phyloP scores from a whole-genome alignment of 2,329 filamentous ascomycete genomes.

The Phyllosticta ampelicida region DNA sequence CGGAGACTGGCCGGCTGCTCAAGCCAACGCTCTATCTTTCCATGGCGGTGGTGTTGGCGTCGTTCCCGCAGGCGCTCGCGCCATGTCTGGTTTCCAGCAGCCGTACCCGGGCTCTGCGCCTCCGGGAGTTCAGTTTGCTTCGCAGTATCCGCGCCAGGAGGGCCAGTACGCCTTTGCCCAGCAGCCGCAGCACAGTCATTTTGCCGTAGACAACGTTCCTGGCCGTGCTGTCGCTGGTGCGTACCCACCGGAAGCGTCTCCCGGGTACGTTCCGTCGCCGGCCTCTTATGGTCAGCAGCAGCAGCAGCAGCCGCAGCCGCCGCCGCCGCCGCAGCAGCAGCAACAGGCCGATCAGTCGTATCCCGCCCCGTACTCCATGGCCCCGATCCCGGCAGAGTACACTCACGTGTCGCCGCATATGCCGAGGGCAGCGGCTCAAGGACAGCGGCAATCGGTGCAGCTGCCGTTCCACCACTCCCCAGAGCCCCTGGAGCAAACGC shows the following conservation, averaged over 20 bases:
- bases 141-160: constrained; percentile 1
- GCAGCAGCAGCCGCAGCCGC: too few relatives aligned
- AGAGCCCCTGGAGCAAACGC: constrained; percentile 1
- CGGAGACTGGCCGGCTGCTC: constrained; percentile 37
- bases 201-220: constrained; percentile 2
- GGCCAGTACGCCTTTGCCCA: background rate
- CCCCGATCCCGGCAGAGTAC: constrained; percentile 2
- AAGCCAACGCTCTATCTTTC: constrained; percentile 9
- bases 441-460: constrained; percentile 1
- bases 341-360: background rate
- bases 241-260: constrained; percentile 1
- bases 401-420: background rate
- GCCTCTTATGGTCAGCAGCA: constrained; percentile 2
- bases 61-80: constrained; percentile 3
- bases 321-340: too few relatives aligned
- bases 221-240: background rate
- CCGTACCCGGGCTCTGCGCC: background rate
- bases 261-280: background rate
- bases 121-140: background rate
- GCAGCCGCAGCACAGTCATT: constrained; percentile 4
- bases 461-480: constrained; percentile 5
- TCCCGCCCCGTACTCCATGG: constrained; percentile 4
- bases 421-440: background rate
- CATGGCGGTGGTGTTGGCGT: constrained; percentile 11
- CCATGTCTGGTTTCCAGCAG: constrained; percentile 8